phyloP scores from a whole-genome alignment of 192 early-diverging fungal species.

The Chytriomyces confervae region DNA sequence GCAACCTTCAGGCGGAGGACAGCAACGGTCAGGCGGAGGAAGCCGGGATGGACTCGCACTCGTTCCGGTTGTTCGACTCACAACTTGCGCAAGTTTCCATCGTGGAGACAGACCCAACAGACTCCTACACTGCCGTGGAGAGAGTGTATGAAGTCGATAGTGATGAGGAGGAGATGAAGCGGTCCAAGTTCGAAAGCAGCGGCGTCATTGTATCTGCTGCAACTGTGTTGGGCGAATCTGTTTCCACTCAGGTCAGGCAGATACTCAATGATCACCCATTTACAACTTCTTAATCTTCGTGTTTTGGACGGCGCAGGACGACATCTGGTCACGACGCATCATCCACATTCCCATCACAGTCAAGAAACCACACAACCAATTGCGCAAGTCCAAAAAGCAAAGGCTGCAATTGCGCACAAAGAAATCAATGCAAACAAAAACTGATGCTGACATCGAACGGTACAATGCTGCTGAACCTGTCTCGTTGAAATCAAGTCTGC shows the following conservation, averaged over 20 bases:
- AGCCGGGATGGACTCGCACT: background rate
- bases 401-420: background rate
- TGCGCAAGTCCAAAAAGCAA: background rate
- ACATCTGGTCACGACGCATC: background rate
- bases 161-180: constrained; percentile 17
- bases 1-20: background rate
- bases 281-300: background rate
- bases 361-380: constrained; percentile 13
- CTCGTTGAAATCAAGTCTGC: constrained; percentile 1
- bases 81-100: background rate
- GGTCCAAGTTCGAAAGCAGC: background rate
- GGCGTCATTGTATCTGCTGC: background rate
- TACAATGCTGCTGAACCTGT: background rate
- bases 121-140: background rate
- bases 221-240: background rate
- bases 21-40: background rate
- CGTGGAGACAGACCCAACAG: background rate
- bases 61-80: constrained; percentile 20
- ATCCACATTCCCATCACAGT: background rate
- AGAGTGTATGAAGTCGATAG: constrained; percentile 6
- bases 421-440: background rate
- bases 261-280: no score
- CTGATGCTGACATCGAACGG: background rate
- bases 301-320: background rate
- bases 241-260: no score